Base-by-base conservation (phyloP, 2,329 filamentous ascomycete species). In the Penicillium sp. region DNA sequence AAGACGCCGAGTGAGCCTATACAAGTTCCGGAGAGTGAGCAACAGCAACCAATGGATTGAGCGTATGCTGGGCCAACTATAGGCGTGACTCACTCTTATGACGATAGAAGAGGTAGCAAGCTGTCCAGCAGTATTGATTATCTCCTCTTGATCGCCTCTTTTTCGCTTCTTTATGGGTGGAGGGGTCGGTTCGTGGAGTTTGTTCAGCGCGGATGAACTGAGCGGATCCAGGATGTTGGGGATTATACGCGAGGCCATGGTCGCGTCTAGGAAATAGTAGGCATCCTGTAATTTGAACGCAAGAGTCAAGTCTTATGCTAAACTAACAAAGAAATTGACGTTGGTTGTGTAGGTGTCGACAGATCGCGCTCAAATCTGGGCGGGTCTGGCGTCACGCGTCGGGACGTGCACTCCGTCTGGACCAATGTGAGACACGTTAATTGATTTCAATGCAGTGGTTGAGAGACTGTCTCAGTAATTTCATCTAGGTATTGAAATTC, bases 141-240 rank as follows among this genome's bases (percentile, higher is more conserved):
- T 57, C 31, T 57, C 62, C 50, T 66, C 49, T 46, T 52, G 27
- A 6, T 46, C 41, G 43, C n/a, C 40, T 47, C 49, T 58, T 55
- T 75, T 77, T 33, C 75, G 71, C 58, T 72, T 75, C 55, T 74
- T 75, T 29, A 61, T 55, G 5, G 64, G 65, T 25, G 68, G 68
- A 53, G 60, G 60, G 38, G 58, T 47, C 34, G 60, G 44, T 51
- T 64, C 66, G 49, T 64, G 66, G 40, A 71, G 62, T 47, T 61
- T 68, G 64, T 75, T 74, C 53, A 74, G 61, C 34, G 70, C 60
- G 33, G 63, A 64, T n/a, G 65, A 62, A 56, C 65, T 70, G 60
- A 73, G 65, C 48, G 72, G 65, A 66, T 75, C 68, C 53, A 75
- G 68, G 51, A 68, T 64, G 60, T 62, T 65, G 55, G 66, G 59